Evolutionary conservation across 441 rosid genomes (phyloP), one percentile per base, ranked within the genome.

Genomic region (Geranium incanum): DNA sequence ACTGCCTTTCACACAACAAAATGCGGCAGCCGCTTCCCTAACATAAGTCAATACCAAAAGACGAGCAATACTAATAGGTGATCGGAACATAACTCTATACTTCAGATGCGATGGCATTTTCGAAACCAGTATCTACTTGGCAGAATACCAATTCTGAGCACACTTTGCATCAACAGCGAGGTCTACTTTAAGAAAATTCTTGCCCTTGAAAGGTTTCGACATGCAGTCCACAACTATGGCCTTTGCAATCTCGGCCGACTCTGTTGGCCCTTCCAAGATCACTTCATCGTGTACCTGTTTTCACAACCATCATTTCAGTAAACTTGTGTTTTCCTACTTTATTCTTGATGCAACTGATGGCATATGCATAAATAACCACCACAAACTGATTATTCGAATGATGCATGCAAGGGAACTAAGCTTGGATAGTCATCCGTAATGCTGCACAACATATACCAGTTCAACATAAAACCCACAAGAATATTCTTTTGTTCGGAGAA

Each of bases 201-300:
- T 70, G 75, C 97, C 96, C 18, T 84, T 73, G 63, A 95, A 91
- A 74, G 99, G 99, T 41, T 84, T 83, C 59, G 89, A 81, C 95
- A 95, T 95, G 88, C 99, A 95, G 50, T 89, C 85, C 16, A 90
- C 89, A 55, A 92, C 98, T 68, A 92, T 85, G 50, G 82, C 83
- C 84, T 84, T 92, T 4, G 99, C 99, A 3, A 72, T 79, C 80
- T 89, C 96, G 0, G 98, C 93, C 13, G 99, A 88, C 75, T 88
- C 98, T 0, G 83, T 83, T 48, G 98, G 99, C 75, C 99, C 99
- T 88, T 95, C 99, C 82, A 92, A 81, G 72, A 95, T 95, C 74
- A 95, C 97, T 89, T 95, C 98, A 83, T 95, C 98, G 71, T 95
- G 99, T 74, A 95, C 89, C 99, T 95, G 91, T 60, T 59, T 80